These are phyloP conservation scores for Monosporozyma aquatica DNA, from an alignment of 805 yeast genomes.

Conservation along the genomic window DNA sequence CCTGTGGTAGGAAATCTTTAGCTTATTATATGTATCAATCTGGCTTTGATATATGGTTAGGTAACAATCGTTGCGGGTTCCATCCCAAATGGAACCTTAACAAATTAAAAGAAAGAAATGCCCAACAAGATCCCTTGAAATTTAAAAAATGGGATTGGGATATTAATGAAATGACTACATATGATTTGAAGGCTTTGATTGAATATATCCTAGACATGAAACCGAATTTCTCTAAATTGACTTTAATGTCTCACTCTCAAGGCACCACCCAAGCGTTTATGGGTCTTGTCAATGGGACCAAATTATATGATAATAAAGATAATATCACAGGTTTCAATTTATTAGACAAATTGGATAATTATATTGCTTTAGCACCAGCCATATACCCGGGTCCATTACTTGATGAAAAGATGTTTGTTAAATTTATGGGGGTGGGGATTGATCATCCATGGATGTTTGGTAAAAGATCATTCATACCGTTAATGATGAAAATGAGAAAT, in stretches of 20 bases:
- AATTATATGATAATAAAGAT: constrained; percentile 16
- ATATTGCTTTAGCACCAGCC: constrained; percentile 83
- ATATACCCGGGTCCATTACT: constrained; percentile 76
- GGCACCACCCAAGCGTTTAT: constrained; percentile 84
- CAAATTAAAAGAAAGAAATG: constrained; percentile 14
- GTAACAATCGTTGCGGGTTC: constrained; percentile 85
- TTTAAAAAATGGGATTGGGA: constrained; percentile 86
- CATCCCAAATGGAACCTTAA: constrained; percentile 49
- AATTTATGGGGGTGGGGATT: constrained; percentile 48
- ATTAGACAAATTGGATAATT: constrained; percentile 47
- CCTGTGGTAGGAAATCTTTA: constrained; percentile 73
- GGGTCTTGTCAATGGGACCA: constrained; percentile 44
- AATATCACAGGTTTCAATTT: neutral
- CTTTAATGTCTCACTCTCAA: constrained; percentile 79
- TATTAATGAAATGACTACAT: constrained; percentile 67
- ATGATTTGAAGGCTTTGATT: constrained; percentile 68
- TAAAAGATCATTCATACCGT: constrained; percentile 64
- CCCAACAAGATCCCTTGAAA: constrained; percentile 13
- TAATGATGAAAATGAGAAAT: constrained; percentile 53
- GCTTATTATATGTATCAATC: constrained; percentile 45
- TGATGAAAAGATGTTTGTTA: constrained; percentile 51
- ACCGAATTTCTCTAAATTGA: constrained; percentile 37
- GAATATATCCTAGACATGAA: constrained; percentile 41
- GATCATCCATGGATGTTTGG: constrained; percentile 56
- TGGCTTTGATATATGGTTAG: constrained; percentile 86